Percentiles rank a stretch among this genome's conserved stretches.
phyloP scores from a whole-genome alignment of 148 eudicot species.

The Rhododendron simsii region DNA sequence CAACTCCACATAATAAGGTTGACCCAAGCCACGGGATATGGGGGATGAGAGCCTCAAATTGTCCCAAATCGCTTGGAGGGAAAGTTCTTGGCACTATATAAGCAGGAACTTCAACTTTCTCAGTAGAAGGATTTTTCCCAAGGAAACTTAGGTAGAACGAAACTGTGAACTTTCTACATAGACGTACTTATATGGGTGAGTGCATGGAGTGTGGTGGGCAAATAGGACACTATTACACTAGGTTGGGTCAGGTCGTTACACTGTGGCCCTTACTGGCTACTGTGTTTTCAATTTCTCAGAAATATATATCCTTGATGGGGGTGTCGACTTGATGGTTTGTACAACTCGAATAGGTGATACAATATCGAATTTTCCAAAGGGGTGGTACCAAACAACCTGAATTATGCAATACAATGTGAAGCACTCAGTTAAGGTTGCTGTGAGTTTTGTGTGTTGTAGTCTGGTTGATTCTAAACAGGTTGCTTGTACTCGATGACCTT shows the following conservation, averaged over 20 bases:
- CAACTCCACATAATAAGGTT: not conserved
- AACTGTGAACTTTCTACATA: not conserved
- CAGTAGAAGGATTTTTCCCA: not conserved
- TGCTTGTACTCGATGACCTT: not conserved
- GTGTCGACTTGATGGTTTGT: not conserved
- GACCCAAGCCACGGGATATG: not conserved
- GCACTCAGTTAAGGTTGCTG: not conserved
- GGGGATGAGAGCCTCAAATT: not conserved
- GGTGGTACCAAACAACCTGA: not conserved
- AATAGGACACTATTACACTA: not conserved
- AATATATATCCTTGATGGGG: too few species aligned
- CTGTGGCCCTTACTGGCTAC: not conserved
- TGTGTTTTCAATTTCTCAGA: not conserved
- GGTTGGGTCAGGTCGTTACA: not conserved
- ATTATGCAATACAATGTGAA: not conserved
- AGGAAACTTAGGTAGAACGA: not conserved
- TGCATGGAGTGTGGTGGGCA: not conserved
- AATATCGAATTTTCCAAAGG: not conserved
- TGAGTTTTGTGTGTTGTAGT: not conserved
- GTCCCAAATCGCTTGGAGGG: not conserved
- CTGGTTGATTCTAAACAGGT: not conserved
- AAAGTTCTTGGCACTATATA: not conserved
- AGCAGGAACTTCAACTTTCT: not conserved
- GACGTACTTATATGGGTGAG: not conserved
- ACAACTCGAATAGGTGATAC: not conserved